Evolutionary conservation across 805 yeast species (phyloP), one percentile per base, ranked within the genome.

Genomic region (Torulaspora delbrueckii): DNA sequence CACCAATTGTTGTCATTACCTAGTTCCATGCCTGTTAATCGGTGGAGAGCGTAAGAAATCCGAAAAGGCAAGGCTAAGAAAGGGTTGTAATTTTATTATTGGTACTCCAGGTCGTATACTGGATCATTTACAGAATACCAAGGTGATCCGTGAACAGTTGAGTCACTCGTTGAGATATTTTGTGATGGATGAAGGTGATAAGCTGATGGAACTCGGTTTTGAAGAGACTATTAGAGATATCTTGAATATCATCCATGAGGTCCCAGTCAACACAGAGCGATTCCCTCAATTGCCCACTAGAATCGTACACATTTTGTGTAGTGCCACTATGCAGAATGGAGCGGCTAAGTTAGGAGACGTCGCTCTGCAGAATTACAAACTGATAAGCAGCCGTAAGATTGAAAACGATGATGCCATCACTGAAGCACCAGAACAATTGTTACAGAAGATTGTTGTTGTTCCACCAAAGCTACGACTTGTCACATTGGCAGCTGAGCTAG

Each of bases 1-100:
- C 26, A 74, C 82, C 32, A 75, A 84, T 45, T 79, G 90, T 60
- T 84, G 91, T 62, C 95, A 86, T 60, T 79, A 85, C 65, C 76
- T 93, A 35, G 99, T 95, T 4, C 97, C 99, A 0, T 96, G 98
- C 32, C 79, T 90, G 33, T 95, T 93, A 22, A 89, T 89, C 68
- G 99, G 99, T 60, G 99, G 99, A 50, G 99, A 93, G 63, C 90
- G 91, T 76, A 91, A 91, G 66, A 95, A 93, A 61, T 78, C 96
- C 1, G 99, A 93, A 66, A 93, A 93, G 74, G 97, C 98, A 1
- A 72, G 99, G 58, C 68, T 93, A 27, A 77, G 99, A 61, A 91
- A 91, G 65, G 99, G 99, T 53, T 95, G 90, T 27, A 93, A 93
- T 65, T 81, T 93, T 27, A 74, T 93, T n/a, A 95, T 93, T 34